Percentiles rank a stretch among this genome's conserved stretches.
Evolutionary conservation across 805 yeast genomes (phyloP).

Genomic region (Scheffersomyces stipitis): DNA sequence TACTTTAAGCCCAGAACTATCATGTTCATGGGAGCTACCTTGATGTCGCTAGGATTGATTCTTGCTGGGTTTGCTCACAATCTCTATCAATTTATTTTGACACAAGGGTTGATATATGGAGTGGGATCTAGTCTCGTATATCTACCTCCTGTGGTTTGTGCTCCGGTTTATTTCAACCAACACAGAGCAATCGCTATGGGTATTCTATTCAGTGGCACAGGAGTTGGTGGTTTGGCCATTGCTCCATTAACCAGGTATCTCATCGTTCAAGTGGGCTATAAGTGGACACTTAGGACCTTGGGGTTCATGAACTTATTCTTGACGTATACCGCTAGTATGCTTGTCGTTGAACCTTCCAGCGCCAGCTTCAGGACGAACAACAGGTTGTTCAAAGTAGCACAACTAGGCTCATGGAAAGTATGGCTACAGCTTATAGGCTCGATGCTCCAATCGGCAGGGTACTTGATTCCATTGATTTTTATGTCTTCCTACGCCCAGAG

Average conservation of each 20-base stretch:
- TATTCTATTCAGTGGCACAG: conserved; percentile 33
- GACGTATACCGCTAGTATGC: conserved; percentile 11
- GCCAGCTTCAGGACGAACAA: conserved; percentile 6
- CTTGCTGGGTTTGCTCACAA: conserved; percentile 21
- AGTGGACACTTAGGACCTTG: conserved; percentile 30
- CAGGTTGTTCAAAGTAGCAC: conserved; percentile 11
- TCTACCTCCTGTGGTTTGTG: conserved; percentile 32
- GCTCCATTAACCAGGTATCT: conserved; percentile 27
- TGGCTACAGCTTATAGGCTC: conserved; percentile 19
- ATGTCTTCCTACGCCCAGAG: conserved; percentile 35
- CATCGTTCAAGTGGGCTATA: conserved; percentile 29
- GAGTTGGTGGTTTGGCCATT: conserved; percentile 33
- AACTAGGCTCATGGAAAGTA: conserved; percentile 17
- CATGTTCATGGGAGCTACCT: conserved; percentile 25
- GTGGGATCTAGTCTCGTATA: conserved; percentile 32
- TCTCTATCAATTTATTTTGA: conserved; percentile 25
- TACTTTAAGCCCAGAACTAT: conserved; percentile 16
- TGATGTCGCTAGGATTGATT: conserved; percentile 27
- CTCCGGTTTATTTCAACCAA: conserved; percentile 28
- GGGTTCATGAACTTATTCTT: conserved; percentile 24
- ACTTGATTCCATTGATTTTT: conserved; percentile 30
- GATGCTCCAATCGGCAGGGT: conserved; percentile 34
- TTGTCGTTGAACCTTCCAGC: conserved; percentile 12
- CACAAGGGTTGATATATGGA: conserved; percentile 35
- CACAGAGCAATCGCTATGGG: conserved; percentile 37